Percentiles rank a stretch among this genome's conserved stretches.
These are phyloP conservation scores for Nidula microcarpa DNA, from an alignment of 768 basidiomycete species.

Conservation along the genomic window DNA sequence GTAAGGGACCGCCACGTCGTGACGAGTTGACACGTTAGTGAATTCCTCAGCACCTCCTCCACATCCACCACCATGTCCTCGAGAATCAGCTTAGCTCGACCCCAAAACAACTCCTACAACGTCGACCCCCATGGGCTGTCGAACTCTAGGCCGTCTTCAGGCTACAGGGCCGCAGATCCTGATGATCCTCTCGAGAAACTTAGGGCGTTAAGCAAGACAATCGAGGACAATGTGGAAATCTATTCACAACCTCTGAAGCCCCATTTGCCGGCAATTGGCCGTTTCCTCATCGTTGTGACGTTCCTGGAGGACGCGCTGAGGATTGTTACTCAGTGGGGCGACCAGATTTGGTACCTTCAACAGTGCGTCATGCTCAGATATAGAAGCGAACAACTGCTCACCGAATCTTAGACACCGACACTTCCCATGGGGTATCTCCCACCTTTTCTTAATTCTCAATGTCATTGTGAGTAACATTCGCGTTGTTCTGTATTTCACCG, in stretches of 20 bases:
- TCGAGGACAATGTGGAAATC: slow-evolving; percentile 92
- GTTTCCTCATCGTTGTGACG: slow-evolving; percentile 96
- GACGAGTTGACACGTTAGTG: slow-evolving; percentile 39
- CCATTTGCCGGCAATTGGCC: slow-evolving; percentile 89
- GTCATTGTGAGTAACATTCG: slow-evolving; percentile 67
- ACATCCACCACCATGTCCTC: slow-evolving; percentile 61
- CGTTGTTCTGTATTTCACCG: background rate
- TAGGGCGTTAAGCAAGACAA: slow-evolving; percentile 61
- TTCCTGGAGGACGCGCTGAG: slow-evolving; percentile 96
- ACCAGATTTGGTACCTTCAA: slow-evolving; percentile 98
- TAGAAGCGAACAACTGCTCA: background rate
- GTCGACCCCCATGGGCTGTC: slow-evolving; percentile 79
- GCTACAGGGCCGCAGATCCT: slow-evolving; percentile 78
- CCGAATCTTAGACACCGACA: slow-evolving; percentile 72
- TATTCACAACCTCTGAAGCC: slow-evolving; percentile 93
- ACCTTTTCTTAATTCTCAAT: slow-evolving; percentile 88
- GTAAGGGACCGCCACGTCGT: slow-evolving; percentile 46
- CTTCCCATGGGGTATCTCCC: slow-evolving; percentile 95
- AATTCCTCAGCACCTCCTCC: slow-evolving; percentile 14
- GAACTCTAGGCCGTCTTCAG: slow-evolving; percentile 64
- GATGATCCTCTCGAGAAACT: slow-evolving; percentile 82
- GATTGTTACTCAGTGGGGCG: slow-evolving; percentile 91
- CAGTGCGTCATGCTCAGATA: slow-evolving; percentile 51
- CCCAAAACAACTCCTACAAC: slow-evolving; percentile 54
- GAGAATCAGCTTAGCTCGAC: slow-evolving; percentile 80